Conservation (phyloP, 768 basidiomycete species). For the Holtermannia corniformis region DNA sequence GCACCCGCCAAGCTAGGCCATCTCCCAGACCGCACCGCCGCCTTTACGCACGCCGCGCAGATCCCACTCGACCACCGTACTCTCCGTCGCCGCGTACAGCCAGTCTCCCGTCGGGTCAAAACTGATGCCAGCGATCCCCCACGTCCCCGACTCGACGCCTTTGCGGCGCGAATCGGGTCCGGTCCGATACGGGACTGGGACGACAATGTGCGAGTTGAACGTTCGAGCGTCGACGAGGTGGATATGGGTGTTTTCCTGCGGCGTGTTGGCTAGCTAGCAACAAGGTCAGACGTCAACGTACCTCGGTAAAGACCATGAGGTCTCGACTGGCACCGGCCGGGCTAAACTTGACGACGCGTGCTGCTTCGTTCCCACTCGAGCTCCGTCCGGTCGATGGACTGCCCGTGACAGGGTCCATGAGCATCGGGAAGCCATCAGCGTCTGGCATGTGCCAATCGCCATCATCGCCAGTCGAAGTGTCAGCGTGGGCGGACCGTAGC, state of each 20-base stretch:
- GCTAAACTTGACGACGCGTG: slow-evolving; percentile 76
- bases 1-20: too few species aligned
- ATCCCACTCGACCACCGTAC: slow-evolving; percentile 66
- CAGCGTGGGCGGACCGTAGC: not conserved
- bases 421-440: slow-evolving; percentile 3
- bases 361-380: slow-evolving; percentile 55
- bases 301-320: slow-evolving; percentile 83
- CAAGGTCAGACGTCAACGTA: too few species aligned
- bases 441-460: slow-evolving; percentile 3
- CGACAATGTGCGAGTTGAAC: slow-evolving; percentile 50
- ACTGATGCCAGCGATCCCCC: slow-evolving; percentile 55
- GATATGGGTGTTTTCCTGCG: slow-evolving; percentile 66
- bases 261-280: not conserved
- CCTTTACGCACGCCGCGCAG: slow-evolving; percentile 43
- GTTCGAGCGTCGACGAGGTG: slow-evolving; percentile 82
- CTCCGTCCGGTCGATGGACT: slow-evolving; percentile 13
- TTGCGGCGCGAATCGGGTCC: slow-evolving; percentile 3
- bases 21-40: slow-evolving; percentile 19
- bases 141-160: slow-evolving; percentile 28
- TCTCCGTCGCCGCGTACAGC: slow-evolving; percentile 59
- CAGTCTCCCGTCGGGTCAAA: slow-evolving; percentile 62
- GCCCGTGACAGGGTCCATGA: slow-evolving; percentile 27
- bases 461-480: slow-evolving; percentile 1
- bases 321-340: slow-evolving; percentile 58
- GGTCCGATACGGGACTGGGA: slow-evolving; percentile 26